A percentile compares a stretch with the other conserved stretches of the same genome.
phyloP scores from a whole-genome alignment of 2,329 filamentous ascomycete species.

The Fusarium ramigenum region DNA sequence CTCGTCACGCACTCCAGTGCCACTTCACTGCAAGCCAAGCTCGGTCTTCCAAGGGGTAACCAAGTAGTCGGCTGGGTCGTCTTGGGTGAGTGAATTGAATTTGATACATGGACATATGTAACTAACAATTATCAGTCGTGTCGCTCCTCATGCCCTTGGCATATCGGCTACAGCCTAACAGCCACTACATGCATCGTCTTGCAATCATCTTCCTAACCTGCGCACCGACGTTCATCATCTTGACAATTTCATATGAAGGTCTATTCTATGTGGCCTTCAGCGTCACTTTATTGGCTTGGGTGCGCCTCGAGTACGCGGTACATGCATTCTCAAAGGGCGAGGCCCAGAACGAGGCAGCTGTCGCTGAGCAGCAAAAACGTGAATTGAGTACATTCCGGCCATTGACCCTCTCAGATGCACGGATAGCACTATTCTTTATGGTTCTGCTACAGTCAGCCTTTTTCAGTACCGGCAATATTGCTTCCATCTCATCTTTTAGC shows the following conservation, averaged over 20 bases:
- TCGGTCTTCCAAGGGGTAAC: conserved; percentile 86
- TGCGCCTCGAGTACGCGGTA: conserved; percentile 86
- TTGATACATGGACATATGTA: not conserved
- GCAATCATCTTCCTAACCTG: conserved; percentile 92
- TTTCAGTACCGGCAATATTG: conserved; percentile 96
- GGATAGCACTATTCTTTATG: conserved; percentile 94
- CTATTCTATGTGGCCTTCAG: conserved; percentile 95
- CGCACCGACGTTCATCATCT: conserved; percentile 91
- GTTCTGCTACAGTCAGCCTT: conserved; percentile 94
- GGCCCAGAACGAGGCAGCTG: conserved; percentile 27
- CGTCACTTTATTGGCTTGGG: conserved; percentile 84
- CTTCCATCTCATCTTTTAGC: conserved; percentile 92
- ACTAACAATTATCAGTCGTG: conserved; percentile 58
- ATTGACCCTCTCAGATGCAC: conserved; percentile 82
- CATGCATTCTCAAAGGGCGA: conserved; percentile 41
- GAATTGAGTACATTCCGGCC: conserved; percentile 61
- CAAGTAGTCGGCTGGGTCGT: conserved; percentile 87
- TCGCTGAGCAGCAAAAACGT: conserved; percentile 16
- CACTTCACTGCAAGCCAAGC: conserved; percentile 84
- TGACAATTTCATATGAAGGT: conserved; percentile 97
- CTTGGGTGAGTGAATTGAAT: conserved; percentile 62
- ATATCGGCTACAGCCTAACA: conserved; percentile 83
- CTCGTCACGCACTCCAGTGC: conserved; percentile 87
- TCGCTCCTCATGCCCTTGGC: conserved; percentile 83
- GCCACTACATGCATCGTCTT: conserved; percentile 89